phyloP scores from a whole-genome alignment of 768 basidiomycete species.

The Amanita exitialis region DNA sequence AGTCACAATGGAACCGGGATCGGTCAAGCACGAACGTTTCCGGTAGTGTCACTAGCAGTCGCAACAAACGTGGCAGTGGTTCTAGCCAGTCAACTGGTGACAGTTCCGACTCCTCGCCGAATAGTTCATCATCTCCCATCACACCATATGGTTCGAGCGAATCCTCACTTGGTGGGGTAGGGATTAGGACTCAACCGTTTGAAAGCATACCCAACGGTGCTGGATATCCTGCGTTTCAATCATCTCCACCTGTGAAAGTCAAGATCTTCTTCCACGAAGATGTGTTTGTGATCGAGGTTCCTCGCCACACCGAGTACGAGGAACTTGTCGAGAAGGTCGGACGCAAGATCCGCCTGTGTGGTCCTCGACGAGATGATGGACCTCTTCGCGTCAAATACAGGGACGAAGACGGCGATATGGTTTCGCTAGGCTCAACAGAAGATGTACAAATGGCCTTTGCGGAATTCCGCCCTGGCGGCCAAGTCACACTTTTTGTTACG shows the following conservation, averaged over 20 bases:
- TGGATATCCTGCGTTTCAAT: background rate
- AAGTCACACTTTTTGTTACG: constrained; percentile 74
- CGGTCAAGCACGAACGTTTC: constrained; percentile 4
- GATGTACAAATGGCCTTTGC: constrained; percentile 95
- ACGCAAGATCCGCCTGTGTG: constrained; percentile 88
- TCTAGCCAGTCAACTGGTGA: constrained; percentile 70
- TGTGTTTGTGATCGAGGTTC: constrained; percentile 89
- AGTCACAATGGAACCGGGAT: constrained; percentile 32
- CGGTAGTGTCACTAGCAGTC: constrained; percentile 10
- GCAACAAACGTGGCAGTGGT: constrained; percentile 70
- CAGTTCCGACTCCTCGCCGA: constrained; percentile 79
- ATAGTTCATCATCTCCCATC: constrained; percentile 78
- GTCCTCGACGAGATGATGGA: constrained; percentile 69
- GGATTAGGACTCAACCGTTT: constrained; percentile 44
- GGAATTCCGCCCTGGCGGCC: constrained; percentile 66
- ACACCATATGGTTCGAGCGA: constrained; percentile 90
- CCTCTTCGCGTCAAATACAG: constrained; percentile 80
- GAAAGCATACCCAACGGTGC: constrained; percentile 22
- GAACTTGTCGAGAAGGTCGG: constrained; percentile 87
- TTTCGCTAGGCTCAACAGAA: constrained; percentile 82
- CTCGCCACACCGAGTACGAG: constrained; percentile 65
- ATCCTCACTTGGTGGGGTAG: constrained; percentile 55
- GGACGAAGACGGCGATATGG: constrained; percentile 90
- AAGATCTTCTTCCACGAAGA: constrained; percentile 95
- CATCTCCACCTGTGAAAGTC: constrained; percentile 59